These are phyloP conservation scores for Puccinia polysora DNA, from an alignment of 1,284 basidiomycete genomes.

Conservation along the genomic window DNA sequence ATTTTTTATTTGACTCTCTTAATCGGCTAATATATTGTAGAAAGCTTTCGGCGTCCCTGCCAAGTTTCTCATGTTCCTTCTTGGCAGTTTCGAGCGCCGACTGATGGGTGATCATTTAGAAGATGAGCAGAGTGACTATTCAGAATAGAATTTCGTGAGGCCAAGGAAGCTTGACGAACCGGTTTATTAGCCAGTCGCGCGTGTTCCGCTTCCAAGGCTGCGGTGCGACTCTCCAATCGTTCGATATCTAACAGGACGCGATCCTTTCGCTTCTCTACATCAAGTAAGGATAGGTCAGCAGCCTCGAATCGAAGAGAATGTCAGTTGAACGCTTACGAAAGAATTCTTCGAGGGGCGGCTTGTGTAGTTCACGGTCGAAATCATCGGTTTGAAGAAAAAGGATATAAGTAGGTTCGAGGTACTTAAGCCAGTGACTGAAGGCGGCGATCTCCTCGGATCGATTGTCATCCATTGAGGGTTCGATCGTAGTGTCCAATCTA, in stretches of 20 bases:
- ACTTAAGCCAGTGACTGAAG: conserved; percentile 30
- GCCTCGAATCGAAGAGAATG: background rate
- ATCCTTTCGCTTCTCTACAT: conserved; percentile 22
- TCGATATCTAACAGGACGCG: conserved; percentile 32
- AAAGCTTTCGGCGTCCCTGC: conserved; percentile 31
- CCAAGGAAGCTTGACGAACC: background rate
- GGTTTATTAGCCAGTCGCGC: conserved; percentile 15
- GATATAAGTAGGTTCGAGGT: conserved; percentile 32
- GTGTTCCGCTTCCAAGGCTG: conserved; percentile 1
- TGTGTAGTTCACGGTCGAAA: conserved; percentile 31
- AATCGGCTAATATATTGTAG: conserved; percentile 22
- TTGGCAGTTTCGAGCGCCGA: conserved; percentile 30
- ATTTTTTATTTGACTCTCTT: conserved; percentile 23
- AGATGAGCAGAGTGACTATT: background rate
- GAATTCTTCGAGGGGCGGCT: conserved; percentile 37
- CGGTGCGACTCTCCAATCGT: conserved; percentile 7
- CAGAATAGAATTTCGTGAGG: background rate
- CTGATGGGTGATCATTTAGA: background rate
- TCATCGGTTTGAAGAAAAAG: conserved; percentile 38
- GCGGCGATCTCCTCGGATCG: conserved; percentile 17
- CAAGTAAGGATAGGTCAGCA: background rate
- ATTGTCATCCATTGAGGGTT: conserved; percentile 23
- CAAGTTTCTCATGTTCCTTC: conserved; percentile 36
- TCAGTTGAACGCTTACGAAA: conserved; percentile 4
- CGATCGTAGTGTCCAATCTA: conserved; percentile 18